Evolutionary conservation across 371 early-diverging fungal species (phyloP).

Genomic region (Mucor velutinosus): DNA sequence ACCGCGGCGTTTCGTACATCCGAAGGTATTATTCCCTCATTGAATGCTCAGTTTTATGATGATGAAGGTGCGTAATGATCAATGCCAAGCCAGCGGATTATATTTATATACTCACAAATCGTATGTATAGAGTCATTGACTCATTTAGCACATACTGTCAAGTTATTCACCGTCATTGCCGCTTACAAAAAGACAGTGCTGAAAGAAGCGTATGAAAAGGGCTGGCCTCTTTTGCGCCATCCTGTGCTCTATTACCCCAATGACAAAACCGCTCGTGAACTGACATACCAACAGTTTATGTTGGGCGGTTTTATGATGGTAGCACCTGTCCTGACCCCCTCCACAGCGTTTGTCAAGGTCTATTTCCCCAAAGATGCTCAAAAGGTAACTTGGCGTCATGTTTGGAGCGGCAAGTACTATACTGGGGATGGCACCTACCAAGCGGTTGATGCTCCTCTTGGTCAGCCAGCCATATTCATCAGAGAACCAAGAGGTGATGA

Average conservation of each 20-base stretch:
- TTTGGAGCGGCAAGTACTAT: constrained; percentile 49
- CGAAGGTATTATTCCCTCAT: constrained; percentile 50
- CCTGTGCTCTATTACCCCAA: constrained; percentile 54
- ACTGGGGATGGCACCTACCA: constrained; percentile 40
- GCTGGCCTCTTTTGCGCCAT: constrained; percentile 56
- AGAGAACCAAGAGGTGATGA: constrained; percentile 48
- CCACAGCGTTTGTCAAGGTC: constrained; percentile 45
- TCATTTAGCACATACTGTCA: constrained; percentile 42
- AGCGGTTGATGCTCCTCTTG: constrained; percentile 43
- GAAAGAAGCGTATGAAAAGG: constrained; percentile 49
- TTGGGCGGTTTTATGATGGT: constrained; percentile 39
- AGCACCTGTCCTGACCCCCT: constrained; percentile 39
- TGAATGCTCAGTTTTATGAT: constrained; percentile 56
- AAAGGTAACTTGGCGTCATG: constrained; percentile 42
- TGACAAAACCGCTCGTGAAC: constrained; percentile 30
- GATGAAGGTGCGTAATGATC: constrained; percentile 40
- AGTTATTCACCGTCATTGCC: constrained; percentile 36
- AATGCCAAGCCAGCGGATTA: neutral
- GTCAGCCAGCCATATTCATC: constrained; percentile 50
- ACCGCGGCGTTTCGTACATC: constrained; percentile 50
- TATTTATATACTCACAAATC: neutral
- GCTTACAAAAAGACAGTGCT: constrained; percentile 42
- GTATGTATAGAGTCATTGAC: constrained; percentile 29
- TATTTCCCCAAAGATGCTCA: constrained; percentile 44
- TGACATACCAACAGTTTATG: constrained; percentile 43